Conservation (phyloP, 139 green algal genomes). For the Tetradesmus lagerheimii region DNA sequence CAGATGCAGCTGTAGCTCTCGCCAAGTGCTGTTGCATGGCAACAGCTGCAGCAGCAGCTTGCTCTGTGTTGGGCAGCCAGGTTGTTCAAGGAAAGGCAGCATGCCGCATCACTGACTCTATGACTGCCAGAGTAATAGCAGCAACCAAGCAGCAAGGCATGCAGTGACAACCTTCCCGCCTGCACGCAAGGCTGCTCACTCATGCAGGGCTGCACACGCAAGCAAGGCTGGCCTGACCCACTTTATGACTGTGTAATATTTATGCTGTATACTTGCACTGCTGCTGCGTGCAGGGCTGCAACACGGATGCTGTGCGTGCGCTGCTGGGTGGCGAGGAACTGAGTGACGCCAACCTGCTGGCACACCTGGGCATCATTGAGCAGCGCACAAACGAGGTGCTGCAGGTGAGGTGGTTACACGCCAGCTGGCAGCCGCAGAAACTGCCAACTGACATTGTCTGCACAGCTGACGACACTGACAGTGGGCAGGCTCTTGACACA, state of each 20-base stretch:
- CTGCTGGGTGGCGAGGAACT: slow-evolving; percentile 78
- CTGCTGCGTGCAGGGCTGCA: slow-evolving; percentile 67
- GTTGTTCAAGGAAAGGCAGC: too few relatives aligned
- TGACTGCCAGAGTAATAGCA: too few relatives aligned
- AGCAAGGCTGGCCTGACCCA: too few relatives aligned
- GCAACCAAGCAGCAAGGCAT: too few relatives aligned
- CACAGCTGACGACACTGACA: background rate
- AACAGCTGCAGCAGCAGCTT: background rate
- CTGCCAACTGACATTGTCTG: background rate
- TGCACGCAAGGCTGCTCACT: too few relatives aligned
- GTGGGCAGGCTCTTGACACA: background rate
- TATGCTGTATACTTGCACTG: background rate
- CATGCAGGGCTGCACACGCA: too few relatives aligned
- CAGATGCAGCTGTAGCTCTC: background rate
- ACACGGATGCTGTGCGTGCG: slow-evolving; percentile 74
- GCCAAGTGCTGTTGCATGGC: too few relatives aligned
- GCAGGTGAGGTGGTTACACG: slow-evolving; percentile 48
- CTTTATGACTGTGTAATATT: too few relatives aligned
- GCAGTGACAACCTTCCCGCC: too few relatives aligned
- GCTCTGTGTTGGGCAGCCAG: background rate
- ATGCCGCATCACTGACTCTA: too few relatives aligned
- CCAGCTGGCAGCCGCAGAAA: background rate
- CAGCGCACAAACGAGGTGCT: slow-evolving; percentile 91
- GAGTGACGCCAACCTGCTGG: slow-evolving; percentile 86
- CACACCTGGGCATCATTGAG: slow-evolving; percentile 93